Conservation (phyloP, 352 stramenopile genomes). For the Phytophthora brassicae region DNA sequence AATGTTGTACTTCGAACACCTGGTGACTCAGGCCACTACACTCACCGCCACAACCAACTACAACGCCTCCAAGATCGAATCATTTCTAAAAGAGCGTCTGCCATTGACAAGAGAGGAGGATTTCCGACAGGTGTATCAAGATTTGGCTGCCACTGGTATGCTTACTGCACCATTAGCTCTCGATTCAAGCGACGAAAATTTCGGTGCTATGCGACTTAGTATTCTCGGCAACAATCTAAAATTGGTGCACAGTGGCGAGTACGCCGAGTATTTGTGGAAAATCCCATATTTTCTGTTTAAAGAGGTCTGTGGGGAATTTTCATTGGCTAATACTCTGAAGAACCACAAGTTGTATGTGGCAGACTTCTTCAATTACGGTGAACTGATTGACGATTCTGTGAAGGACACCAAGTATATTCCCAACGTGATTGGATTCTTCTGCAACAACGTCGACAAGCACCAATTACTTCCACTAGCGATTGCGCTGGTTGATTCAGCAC, state of each 20-base stretch:
- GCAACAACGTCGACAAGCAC: constrained; percentile 21
- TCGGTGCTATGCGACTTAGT: constrained; percentile 34
- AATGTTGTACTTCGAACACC: constrained; percentile 31
- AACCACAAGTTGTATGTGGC: constrained; percentile 28
- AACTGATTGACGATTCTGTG: constrained; percentile 12
- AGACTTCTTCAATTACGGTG: constrained; percentile 28
- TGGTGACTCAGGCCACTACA: constrained; percentile 21
- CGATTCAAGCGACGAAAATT: constrained; percentile 42
- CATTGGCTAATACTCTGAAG: constrained; percentile 5
- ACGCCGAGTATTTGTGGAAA: constrained; percentile 15
- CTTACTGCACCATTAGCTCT: constrained; percentile 26
- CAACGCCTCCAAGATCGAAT: constrained; percentile 23
- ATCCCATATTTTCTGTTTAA: constrained; percentile 7
- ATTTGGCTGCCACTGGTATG: constrained; percentile 17
- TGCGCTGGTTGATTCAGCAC: constrained; percentile 18
- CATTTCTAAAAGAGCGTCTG: constrained; percentile 23
- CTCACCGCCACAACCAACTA: constrained; percentile 30
- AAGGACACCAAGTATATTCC: constrained; percentile 37
- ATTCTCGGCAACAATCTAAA: constrained; percentile 38
- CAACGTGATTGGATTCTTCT: constrained; percentile 39
- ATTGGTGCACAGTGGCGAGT: constrained; percentile 25
- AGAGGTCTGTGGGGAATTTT: constrained; percentile 19
- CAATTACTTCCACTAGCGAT: constrained; percentile 38
- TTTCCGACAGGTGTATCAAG: constrained; percentile 26
- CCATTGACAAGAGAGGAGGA: constrained; percentile 10